Conservation (phyloP, 1,284 basidiomycete species). For the Filobasidium uniguttulatum region DNA sequence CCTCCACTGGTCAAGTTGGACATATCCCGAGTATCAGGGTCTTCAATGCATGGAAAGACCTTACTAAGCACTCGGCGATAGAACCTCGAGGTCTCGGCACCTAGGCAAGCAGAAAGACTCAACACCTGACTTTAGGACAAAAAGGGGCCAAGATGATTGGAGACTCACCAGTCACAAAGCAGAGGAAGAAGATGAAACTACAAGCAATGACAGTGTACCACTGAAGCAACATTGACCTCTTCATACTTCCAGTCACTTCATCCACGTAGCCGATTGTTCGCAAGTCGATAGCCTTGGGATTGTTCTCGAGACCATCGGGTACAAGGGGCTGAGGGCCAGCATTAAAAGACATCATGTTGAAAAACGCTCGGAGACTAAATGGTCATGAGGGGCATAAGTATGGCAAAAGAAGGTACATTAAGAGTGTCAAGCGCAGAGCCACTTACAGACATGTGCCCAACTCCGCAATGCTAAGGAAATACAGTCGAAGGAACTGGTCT, state of each 20-base stretch:
- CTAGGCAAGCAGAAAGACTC: constrained; percentile 8
- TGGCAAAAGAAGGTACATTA: neutral
- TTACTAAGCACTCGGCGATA: constrained; percentile 21
- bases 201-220: constrained; percentile 29
- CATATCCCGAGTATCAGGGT: constrained; percentile 3
- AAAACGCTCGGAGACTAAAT: constrained; percentile 25
- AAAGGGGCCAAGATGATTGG: neutral
- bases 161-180: constrained; percentile 28
- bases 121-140: too few species aligned
- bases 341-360: constrained; percentile 27
- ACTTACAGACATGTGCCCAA: constrained; percentile 27
- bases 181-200: constrained; percentile 26
- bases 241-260: constrained; percentile 11
- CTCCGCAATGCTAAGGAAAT: constrained; percentile 25
- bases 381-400: neutral
- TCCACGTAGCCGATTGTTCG: constrained; percentile 19
- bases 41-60: constrained; percentile 21
- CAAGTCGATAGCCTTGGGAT: constrained; percentile 18
- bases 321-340: constrained; percentile 26
- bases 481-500: constrained; percentile 27
- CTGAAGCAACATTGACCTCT: constrained; percentile 18
- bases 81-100: constrained; percentile 25
- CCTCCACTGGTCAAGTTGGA: constrained; percentile 4
- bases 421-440: neutral
- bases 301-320: constrained; percentile 14